Evolutionary conservation across 306 rosid species (phyloP), one percentile per base, ranked within the genome.

Genomic region (Sphenostylis stenocarpa): DNA sequence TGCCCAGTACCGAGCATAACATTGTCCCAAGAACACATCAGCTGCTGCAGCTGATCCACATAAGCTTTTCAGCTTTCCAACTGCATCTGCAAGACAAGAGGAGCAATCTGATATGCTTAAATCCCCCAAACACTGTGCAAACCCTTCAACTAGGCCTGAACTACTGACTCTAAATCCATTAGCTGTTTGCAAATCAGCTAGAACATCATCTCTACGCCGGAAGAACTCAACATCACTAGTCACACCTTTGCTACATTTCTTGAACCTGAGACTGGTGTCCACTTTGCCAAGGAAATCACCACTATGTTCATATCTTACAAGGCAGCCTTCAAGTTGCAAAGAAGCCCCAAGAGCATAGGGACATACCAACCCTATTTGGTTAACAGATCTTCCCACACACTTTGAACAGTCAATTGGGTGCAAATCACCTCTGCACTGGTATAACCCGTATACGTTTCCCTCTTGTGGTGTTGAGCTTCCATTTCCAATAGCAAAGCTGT

Each of bases 1-100:
- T 0, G 93, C 97, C 96, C 96, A 89, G 55, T 92, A 95, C n/a
- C 88, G 80, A 43, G 96, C 97, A 80, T 90, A 95, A 63, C 98
- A 95, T 41, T 92, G 97, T 45, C 87, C 96, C 90, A 95, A 84
- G 87, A 86, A 95, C 75, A 90, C 91, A 76, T 91, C 92, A 48
- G 90, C 96, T n/a, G 92, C 89, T 4, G 93, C 97, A 13, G 98
- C 96, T 2, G 98, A 85, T 21, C 98, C 98, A 52, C 98, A 95
- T 9, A 92, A 45, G 67, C 70, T 89, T 87, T 92, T 95, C 47
- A 92, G 51, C 87, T 90, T 95, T 10, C 91, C 95, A 38, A 92
- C 86, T 12, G 90, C 91, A 69, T 90, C 96, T 16, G 76, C 83
- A 9, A 95, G 71, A 26, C 98, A 95, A 80, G 93, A 80, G 10